Percentiles rank a stretch among this genome's conserved stretches.
phyloP scores from a whole-genome alignment of 31 red algal genomes.

The Bonnemaisonia californica region DNA sequence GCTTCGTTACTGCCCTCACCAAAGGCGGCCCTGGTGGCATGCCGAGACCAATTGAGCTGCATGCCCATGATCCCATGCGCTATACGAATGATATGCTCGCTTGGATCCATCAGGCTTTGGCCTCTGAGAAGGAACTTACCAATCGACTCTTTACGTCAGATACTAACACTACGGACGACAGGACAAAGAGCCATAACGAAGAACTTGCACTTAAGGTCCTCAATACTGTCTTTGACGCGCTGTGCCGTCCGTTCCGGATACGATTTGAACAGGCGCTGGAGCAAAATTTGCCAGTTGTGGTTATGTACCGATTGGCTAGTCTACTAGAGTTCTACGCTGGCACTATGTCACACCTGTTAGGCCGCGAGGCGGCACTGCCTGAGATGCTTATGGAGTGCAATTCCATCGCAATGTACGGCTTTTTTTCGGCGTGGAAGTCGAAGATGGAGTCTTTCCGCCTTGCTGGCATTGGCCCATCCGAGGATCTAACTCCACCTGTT shows the following conservation, averaged over 20 bases:
- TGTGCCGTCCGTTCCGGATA: slow-evolving; percentile 89
- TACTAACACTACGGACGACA: slow-evolving; percentile 32
- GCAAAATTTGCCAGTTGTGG: slow-evolving; percentile 76
- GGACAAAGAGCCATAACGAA: slow-evolving; percentile 37
- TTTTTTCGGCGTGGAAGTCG: slow-evolving; percentile 86
- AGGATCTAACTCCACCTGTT: slow-evolving; percentile 77
- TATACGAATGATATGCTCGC: slow-evolving; percentile 99
- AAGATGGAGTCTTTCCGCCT: slow-evolving; percentile 75
- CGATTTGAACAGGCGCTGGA: slow-evolving; percentile 89
- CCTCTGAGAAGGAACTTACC: slow-evolving; percentile 81
- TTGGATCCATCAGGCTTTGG: slow-evolving; percentile 92
- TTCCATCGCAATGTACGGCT: slow-evolving; percentile 78
- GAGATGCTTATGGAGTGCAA: slow-evolving; percentile 86
- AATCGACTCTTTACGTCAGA: slow-evolving; percentile 67
- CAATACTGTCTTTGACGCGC: slow-evolving; percentile 81
- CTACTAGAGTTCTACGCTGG: slow-evolving; percentile 87
- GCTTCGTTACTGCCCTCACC: slow-evolving; percentile 84
- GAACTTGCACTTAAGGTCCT: slow-evolving; percentile 70
- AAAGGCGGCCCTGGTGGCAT: slow-evolving; percentile 77
- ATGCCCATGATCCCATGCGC: slow-evolving; percentile 86
- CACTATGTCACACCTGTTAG: slow-evolving; percentile 72
- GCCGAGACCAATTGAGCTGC: slow-evolving; percentile 88
- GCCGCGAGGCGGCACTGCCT: slow-evolving; percentile 71
- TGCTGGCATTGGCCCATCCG: slow-evolving; percentile 43
- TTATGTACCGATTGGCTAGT: slow-evolving; percentile 81